phyloP scores from a whole-genome alignment of 163 green algal species.

The Chlamydomonas reinhardtii region DNA sequence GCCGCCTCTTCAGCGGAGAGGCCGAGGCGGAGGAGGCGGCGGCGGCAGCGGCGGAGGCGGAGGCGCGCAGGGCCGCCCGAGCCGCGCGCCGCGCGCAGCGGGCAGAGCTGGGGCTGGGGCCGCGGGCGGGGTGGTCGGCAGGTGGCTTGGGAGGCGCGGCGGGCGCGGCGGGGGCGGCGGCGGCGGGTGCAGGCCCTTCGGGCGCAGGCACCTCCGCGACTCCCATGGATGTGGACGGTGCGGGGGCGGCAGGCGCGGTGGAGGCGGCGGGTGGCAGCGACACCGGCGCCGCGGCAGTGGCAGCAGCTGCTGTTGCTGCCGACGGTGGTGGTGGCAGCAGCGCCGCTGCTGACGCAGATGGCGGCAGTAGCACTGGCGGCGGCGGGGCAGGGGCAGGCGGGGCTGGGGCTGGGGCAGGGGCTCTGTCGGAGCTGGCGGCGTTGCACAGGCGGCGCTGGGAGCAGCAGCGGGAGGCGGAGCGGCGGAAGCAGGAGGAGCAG shows the following conservation, averaged over 20 bases:
- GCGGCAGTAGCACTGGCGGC: no score
- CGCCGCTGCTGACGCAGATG: no score
- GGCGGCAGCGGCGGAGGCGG: neutral
- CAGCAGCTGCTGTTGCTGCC: neutral
- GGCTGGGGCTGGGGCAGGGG: no score
- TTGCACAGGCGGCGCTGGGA: conserved; percentile 18
- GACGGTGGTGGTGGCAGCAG: no score
- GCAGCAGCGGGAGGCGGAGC: neutral
- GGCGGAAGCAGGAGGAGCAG: neutral
- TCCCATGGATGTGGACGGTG: no score
- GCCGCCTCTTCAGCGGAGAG: neutral
- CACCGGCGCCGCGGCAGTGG: neutral
- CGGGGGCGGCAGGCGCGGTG: no score
- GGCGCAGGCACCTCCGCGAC: no score
- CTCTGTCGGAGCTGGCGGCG: conserved; percentile 2
- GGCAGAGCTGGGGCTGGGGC: neutral
- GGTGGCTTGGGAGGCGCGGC: neutral
- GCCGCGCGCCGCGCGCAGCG: neutral
- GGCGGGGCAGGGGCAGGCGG: no score
- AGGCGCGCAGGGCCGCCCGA: no score
- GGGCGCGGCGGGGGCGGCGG: no score
- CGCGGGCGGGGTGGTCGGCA: neutral
- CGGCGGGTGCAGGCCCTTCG: no score
- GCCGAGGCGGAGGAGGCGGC: neutral
- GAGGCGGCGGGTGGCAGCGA: no score